Percentiles rank a stretch among this genome's conserved stretches.
Evolutionary conservation across 2,329 filamentous ascomycete genomes (phyloP).

Genomic region (Paraphoma sp.): DNA sequence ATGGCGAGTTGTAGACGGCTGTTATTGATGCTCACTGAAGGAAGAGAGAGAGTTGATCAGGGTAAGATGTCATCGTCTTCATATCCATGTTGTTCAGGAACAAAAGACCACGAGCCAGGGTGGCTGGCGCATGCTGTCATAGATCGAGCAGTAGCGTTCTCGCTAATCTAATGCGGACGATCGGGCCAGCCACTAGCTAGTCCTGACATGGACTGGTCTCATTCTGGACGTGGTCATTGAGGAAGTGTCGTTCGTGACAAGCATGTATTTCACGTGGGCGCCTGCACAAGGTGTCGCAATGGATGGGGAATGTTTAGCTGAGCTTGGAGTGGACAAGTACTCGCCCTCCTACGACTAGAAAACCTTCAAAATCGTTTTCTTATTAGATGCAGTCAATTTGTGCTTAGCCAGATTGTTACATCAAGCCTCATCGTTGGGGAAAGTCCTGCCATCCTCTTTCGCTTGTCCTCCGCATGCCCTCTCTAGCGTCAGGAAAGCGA

Average conservation of each 20-base stretch:
- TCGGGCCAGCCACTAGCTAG: not conserved
- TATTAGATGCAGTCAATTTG: not conserved
- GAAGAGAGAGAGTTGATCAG: too few relatives aligned
- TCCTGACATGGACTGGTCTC: not conserved
- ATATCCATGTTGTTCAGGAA: not conserved
- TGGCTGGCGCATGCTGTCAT: constrained; percentile 39
- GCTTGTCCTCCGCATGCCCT: constrained; percentile 72
- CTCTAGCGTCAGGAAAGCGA: constrained; percentile 82
- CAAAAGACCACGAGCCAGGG: constrained; percentile 14
- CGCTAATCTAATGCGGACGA: constrained; percentile 25
- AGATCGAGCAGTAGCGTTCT: constrained; percentile 26
- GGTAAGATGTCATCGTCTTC: too few relatives aligned
- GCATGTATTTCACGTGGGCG: too few relatives aligned
- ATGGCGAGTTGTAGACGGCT: not conserved
- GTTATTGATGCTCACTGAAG: too few relatives aligned
- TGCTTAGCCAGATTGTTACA: not conserved
- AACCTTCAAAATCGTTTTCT: too few relatives aligned
- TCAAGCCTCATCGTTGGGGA: constrained; percentile 9
- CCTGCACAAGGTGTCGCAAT: too few relatives aligned
- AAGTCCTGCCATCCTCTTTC: constrained; percentile 8
- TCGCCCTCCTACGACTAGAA: too few relatives aligned
- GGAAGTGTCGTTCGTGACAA: too few relatives aligned
- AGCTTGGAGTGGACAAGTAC: too few relatives aligned
- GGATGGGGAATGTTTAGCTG: too few relatives aligned
- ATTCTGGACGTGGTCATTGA: not conserved